Evolutionary conservation across 2,329 filamentous ascomycete species (phyloP).

Genomic region (Cercospora citrullina): DNA sequence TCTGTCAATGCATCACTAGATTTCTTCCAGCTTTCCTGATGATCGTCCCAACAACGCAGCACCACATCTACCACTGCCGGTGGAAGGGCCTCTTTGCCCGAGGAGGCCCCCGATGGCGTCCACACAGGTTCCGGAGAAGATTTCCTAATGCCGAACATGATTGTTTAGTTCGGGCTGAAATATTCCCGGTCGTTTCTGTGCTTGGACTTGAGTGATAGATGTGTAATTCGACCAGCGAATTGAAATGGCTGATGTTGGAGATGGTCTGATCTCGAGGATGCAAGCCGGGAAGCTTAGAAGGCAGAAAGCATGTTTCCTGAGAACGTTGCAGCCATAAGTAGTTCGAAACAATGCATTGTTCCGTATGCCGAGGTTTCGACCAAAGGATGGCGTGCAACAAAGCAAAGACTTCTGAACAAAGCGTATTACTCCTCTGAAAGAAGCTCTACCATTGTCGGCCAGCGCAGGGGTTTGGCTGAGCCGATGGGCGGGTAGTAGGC

Average conservation of each 20-base stretch:
- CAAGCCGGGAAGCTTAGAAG: not conserved
- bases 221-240: constrained; percentile 8
- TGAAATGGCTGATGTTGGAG: not conserved
- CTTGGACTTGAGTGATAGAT: not conserved
- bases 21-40: constrained; percentile 22
- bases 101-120: constrained; percentile 14
- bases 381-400: not conserved
- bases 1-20: constrained; percentile 32
- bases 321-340: not conserved
- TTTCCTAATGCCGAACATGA: constrained; percentile 3
- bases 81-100: constrained; percentile 19
- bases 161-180: not conserved
- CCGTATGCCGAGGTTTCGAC: not conserved
- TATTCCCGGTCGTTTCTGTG: not conserved
- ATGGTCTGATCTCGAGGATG: not conserved
- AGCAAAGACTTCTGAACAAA: not conserved
- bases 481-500: not conserved
- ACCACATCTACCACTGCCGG: constrained; percentile 26
- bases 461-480: not conserved
- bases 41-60: constrained; percentile 26
- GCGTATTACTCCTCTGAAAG: not conserved
- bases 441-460: not conserved
- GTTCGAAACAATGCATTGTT: not conserved
- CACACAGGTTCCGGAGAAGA: not conserved
- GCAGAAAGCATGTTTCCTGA: not conserved